Conservation (phyloP, 2,329 filamentous ascomycete genomes). For the Alternaria arbusti region DNA sequence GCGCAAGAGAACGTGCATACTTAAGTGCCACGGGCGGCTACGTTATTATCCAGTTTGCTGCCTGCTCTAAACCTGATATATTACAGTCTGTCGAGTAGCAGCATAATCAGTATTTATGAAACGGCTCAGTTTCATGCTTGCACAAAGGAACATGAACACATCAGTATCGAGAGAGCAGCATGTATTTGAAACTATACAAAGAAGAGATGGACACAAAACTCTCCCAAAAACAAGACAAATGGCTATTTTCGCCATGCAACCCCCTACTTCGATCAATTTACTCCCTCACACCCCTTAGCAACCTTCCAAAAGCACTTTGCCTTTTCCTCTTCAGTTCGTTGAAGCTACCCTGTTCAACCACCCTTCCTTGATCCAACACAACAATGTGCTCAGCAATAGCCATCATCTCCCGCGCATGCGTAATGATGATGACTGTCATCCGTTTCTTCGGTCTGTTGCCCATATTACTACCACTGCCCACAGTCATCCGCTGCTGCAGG, state of each 20-base stretch:
- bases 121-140: not conserved
- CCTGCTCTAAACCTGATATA: not conserved
- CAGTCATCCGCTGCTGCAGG: not conserved
- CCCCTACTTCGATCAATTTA: not conserved
- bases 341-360: conserved; percentile 73
- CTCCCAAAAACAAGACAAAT: not conserved
- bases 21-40: not conserved
- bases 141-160: not conserved
- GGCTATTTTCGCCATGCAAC: not conserved
- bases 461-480: conserved; percentile 11
- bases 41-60: not conserved
- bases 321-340: conserved; percentile 58
- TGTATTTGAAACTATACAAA: not conserved
- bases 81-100: not conserved
- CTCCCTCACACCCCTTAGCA: conserved; percentile 48
- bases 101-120: not conserved
- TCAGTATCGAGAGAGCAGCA: not conserved
- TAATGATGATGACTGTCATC: conserved; percentile 80
- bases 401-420: conserved; percentile 89
- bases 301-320: conserved; percentile 36
- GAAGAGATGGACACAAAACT: not conserved
- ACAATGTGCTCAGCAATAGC: conserved; percentile 74
- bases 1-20: not conserved
- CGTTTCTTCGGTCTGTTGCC: conserved; percentile 32
- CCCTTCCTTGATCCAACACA: conserved; percentile 71